Evolutionary conservation across 495 filamentous ascomycete species (phyloP).

Genomic region (Hypoxylon lienhwacheense): DNA sequence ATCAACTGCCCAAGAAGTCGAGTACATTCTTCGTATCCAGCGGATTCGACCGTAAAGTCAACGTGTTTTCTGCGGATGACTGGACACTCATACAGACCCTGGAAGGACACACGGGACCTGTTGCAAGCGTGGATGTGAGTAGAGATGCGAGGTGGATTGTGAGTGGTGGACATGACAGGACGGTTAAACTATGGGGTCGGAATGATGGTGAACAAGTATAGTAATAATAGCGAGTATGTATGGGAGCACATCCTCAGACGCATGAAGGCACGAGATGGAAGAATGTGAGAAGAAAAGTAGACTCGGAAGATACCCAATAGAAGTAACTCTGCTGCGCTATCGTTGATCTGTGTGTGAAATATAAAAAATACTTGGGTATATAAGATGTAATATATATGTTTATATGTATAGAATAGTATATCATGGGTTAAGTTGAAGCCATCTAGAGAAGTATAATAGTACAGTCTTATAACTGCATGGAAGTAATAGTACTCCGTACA

Average conservation of each 20-base stretch:
- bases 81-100: constrained; percentile 88
- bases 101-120: constrained; percentile 87
- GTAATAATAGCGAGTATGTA: no score
- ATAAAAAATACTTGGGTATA: background rate
- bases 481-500: no score
- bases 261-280: background rate
- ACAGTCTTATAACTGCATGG: no score
- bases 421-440: no score
- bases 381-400: background rate
- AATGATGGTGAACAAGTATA: constrained; percentile 66
- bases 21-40: constrained; percentile 89
- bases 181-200: constrained; percentile 93
- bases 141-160: constrained; percentile 87
- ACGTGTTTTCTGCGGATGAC: constrained; percentile 93
- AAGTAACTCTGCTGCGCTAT: constrained; percentile 1
- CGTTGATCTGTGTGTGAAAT: no score
- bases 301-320: constrained; percentile 34
- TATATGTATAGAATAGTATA: no score
- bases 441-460: no score
- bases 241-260: no score
- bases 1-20: constrained; percentile 62
- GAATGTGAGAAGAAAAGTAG: background rate
- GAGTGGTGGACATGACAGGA: constrained; percentile 89
- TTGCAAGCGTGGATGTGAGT: constrained; percentile 85
- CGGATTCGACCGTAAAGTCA: constrained; percentile 95